Base-by-base conservation (phyloP, 2,329 filamentous ascomycete genomes). In the Helotiales sp. region DNA sequence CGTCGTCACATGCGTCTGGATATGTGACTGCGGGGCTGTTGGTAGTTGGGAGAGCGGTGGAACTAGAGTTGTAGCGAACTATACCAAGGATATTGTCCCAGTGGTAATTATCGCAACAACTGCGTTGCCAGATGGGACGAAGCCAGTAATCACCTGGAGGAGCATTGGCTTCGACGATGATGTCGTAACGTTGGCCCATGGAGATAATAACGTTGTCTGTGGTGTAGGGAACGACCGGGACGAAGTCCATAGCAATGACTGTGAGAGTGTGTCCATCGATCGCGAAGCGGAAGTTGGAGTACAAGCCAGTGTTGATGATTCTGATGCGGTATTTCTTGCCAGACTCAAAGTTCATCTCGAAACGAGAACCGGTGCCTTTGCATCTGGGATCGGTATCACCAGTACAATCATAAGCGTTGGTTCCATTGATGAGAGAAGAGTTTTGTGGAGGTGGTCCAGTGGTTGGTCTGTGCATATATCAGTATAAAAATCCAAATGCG, bases 241-340 rank as follows among this genome's bases (percentile, higher is more conserved):
- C 81, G 12, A 77, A 69, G 44, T 87, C 78, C 67, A 90, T 90
- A 71, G 87, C 86, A 49, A 91, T 77, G 5, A 80, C 82, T 0
- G 86, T 88, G 2, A 84, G 66, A 3, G 79, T 84, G 53, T 79
- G 67, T 1, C 78, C 79, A 52, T 83, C 78, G 24, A 73, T 74
- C 1, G 77, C 67, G 4, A 76, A 68, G 2, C 80, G 78, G 19
- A 42, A 42, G 38, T 73, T 82, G 83, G 2, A 68, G 4, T 55
- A 44, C 4, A 15, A 5, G n/a, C 63, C 79, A 9, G 70, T 72
- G 62, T 81, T 81, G 55, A 82, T 71, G 2, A 83, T 65, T 2
- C 80, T 70, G 42, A 83, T 58, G 19, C 76, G 74, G 59, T 81
- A 78, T 1, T 71, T 74, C 15, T 71, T 73, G 6, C 76, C 77